These are phyloP conservation scores for Aspergillus hancockii DNA, from an alignment of 495 filamentous ascomycete species.

Conservation along the genomic window DNA sequence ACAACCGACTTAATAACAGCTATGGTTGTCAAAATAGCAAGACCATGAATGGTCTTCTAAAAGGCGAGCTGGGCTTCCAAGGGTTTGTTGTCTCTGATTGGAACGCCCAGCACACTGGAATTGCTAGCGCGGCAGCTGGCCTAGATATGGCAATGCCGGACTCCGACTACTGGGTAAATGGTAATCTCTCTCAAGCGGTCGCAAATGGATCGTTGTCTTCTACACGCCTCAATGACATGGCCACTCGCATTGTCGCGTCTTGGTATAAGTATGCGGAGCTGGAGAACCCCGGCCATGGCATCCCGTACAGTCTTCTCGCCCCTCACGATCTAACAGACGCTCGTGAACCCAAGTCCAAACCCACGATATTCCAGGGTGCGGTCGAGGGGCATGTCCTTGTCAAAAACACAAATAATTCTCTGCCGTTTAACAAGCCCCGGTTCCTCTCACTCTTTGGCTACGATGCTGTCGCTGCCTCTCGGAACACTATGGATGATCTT, in stretches of 20 bases:
- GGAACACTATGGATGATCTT: slow-evolving; percentile 59
- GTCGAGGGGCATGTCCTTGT: slow-evolving; percentile 55
- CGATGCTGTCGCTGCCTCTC: slow-evolving; percentile 46
- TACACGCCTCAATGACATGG: slow-evolving; percentile 58
- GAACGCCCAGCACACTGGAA: slow-evolving; percentile 56
- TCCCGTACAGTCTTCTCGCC: slow-evolving; percentile 64
- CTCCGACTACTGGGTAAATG: slow-evolving; percentile 48
- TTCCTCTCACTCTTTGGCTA: slow-evolving; percentile 63
- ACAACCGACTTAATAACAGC: slow-evolving; percentile 62
- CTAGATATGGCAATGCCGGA: slow-evolving; percentile 51
- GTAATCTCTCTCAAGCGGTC: slow-evolving; percentile 37
- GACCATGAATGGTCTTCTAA: slow-evolving; percentile 63
- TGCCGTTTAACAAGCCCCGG: slow-evolving; percentile 53
- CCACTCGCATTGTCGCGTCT: slow-evolving; percentile 44
- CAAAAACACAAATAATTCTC: slow-evolving; percentile 55
- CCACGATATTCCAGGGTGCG: slow-evolving; percentile 55
- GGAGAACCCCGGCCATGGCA: slow-evolving; percentile 36
- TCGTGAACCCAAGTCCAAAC: slow-evolving; percentile 48
- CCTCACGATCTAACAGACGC: slow-evolving; percentile 65
- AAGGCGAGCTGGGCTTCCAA: slow-evolving; percentile 80
- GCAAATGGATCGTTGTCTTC: slow-evolving; percentile 44
- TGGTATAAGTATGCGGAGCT: slow-evolving; percentile 53
- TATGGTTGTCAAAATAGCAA: slow-evolving; percentile 48
- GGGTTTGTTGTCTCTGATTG: slow-evolving; percentile 63
- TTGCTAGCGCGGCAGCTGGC: slow-evolving; percentile 53